phyloP scores from a whole-genome alignment of 306 rosid species.

The Fagus crenata region DNA sequence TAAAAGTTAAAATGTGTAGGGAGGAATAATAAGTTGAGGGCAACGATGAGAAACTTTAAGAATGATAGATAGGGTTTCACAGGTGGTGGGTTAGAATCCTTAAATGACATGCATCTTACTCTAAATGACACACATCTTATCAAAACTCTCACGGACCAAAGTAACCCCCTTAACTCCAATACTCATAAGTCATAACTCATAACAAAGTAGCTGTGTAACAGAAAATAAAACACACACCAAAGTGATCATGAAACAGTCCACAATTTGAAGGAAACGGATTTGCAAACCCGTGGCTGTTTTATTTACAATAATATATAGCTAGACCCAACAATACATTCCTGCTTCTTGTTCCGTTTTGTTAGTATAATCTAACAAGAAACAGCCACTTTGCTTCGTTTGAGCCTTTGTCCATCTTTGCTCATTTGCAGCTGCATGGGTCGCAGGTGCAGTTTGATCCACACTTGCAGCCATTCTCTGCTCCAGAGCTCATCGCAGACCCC shows the following conservation, averaged over 20 bases:
- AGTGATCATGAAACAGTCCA: neutral
- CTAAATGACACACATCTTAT: too few relatives aligned
- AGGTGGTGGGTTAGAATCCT: too few relatives aligned
- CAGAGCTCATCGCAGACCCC: conserved; percentile 42
- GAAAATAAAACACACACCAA: neutral
- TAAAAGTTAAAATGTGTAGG: too few relatives aligned
- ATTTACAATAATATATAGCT: neutral
- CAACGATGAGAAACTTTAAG: too few relatives aligned
- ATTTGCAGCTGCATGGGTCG: conserved; percentile 32
- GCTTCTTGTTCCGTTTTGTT: neutral
- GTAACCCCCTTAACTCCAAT: neutral
- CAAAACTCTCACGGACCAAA: too few relatives aligned
- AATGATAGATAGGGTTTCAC: too few relatives aligned
- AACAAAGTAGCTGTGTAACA: neutral
- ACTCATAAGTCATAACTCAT: neutral
- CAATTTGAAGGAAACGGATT: neutral
- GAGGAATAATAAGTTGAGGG: too few relatives aligned
- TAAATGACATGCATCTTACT: too few relatives aligned
- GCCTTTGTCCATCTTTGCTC: conserved; percentile 5
- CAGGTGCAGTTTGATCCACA: conserved; percentile 35
- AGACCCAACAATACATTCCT: neutral
- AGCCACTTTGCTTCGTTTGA: neutral
- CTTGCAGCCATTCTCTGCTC: conserved; percentile 35
- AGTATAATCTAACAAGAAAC: neutral
- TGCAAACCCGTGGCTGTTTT: conserved; percentile 3